Conservation (phyloP, 768 basidiomycete genomes). For the Trichaptum fuscoviolaceum region DNA sequence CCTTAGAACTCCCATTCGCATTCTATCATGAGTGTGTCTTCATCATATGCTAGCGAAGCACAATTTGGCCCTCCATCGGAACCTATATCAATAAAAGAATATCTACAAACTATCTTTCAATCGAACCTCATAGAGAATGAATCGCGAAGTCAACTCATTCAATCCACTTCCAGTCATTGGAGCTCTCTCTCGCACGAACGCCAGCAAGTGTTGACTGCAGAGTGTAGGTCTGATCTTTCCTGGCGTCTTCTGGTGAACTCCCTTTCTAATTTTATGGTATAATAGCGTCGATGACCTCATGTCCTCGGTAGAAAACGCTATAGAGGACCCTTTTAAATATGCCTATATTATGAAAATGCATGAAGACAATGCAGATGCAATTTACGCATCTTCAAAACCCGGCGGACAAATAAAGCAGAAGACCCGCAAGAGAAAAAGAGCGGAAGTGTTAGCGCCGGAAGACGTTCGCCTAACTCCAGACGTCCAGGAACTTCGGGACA, state of each 20-base stretch:
- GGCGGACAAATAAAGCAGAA: constrained; percentile 2
- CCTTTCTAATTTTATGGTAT: constrained; percentile 9
- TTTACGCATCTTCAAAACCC: constrained; percentile 22
- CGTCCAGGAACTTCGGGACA: constrained; percentile 41
- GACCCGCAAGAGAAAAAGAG: constrained; percentile 31
- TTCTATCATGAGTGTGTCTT: neutral
- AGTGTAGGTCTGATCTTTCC: constrained; percentile 29
- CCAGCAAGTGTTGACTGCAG: constrained; percentile 18
- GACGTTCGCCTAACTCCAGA: constrained; percentile 35
- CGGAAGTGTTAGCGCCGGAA: constrained; percentile 30
- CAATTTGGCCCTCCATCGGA: constrained; percentile 64
- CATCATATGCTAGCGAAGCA: constrained; percentile 30
- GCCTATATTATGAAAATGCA: constrained; percentile 52
- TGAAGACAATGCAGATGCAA: constrained; percentile 36
- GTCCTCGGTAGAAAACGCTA: constrained; percentile 36
- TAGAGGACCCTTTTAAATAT: constrained; percentile 52
- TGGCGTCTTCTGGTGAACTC: constrained; percentile 10
- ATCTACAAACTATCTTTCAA: constrained; percentile 28
- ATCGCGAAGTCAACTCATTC: constrained; percentile 10
- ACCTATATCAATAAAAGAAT: constrained; percentile 40
- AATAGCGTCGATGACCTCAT: constrained; percentile 52
- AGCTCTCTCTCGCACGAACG: constrained; percentile 6
- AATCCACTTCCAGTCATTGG: constrained; percentile 23
- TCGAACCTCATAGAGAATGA: constrained; percentile 10
- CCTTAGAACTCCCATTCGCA: no score